Evolutionary conservation across 257 asterid species (phyloP).

Genomic region (Salvia splendens): DNA sequence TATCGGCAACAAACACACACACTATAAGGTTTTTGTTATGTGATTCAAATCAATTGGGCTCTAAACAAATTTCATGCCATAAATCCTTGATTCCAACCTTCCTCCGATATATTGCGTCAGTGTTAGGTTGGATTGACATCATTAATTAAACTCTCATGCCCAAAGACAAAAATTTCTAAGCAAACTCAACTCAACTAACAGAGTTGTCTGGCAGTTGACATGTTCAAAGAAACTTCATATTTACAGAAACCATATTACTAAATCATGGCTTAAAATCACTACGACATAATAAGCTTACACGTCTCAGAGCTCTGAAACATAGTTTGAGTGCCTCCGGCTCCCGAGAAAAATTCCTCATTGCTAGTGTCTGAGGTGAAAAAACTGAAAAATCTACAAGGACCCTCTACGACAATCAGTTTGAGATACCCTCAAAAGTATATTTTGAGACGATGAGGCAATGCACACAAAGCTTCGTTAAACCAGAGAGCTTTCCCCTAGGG

Average conservation of each 20-base stretch:
- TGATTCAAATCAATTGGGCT: background rate
- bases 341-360: slow-evolving; percentile 28
- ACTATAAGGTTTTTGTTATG: too few species aligned
- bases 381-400: background rate
- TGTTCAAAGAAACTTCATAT: slow-evolving; percentile 15
- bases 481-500: background rate
- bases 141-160: too few species aligned
- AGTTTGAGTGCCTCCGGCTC: slow-evolving; percentile 25
- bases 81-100: background rate
- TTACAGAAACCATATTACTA: slow-evolving; percentile 29
- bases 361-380: background rate
- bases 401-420: slow-evolving; percentile 1
- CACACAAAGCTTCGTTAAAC: slow-evolving; percentile 10
- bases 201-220: slow-evolving; percentile 1
- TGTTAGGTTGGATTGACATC: too few species aligned
- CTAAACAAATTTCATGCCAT: too few species aligned
- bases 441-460: slow-evolving; percentile 17
- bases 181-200: slow-evolving; percentile 19
- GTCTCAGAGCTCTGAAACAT: slow-evolving; percentile 6
- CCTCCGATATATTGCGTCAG: too few species aligned
- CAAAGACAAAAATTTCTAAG: background rate
- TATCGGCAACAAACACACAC: background rate
- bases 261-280: slow-evolving; percentile 9
- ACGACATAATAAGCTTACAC: slow-evolving; percentile 16
- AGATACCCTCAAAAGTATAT: slow-evolving; percentile 10